Percentiles rank a stretch among this genome's conserved stretches.
Evolutionary conservation across 192 early-diverging fungal species (phyloP).

Genomic region (Backusella australiensis): DNA sequence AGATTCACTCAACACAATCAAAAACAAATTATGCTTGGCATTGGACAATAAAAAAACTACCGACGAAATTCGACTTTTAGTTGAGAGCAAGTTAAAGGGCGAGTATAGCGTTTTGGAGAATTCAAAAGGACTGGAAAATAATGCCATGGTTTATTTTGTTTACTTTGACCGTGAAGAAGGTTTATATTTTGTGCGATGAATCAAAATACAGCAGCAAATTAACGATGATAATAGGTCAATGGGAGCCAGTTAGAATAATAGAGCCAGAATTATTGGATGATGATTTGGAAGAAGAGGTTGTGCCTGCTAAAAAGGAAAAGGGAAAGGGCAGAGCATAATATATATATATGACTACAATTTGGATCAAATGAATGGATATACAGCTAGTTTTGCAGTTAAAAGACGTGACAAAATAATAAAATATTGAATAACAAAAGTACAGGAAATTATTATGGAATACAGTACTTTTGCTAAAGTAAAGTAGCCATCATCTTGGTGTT

Average conservation of each 20-base stretch:
- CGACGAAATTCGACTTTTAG: slow-evolving; percentile 6
- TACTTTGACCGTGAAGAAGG: slow-evolving; percentile 9
- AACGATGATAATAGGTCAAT: slow-evolving; percentile 7
- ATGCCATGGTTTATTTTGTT: slow-evolving; percentile 8
- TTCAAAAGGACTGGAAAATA: background rate
- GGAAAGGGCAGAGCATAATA: slow-evolving; percentile 9
- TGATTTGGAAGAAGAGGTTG: background rate
- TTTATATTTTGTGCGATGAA: background rate
- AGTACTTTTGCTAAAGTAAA: too few species aligned
- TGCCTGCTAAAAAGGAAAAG: slow-evolving; percentile 2
- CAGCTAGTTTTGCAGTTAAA: too few species aligned
- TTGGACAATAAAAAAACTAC: background rate
- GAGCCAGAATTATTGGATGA: slow-evolving; percentile 14
- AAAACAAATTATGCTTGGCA: slow-evolving; percentile 5
- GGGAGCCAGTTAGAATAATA: slow-evolving; percentile 6
- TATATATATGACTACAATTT: background rate
- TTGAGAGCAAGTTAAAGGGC: background rate
- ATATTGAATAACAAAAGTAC: too few species aligned
- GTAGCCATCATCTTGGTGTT: too few species aligned
- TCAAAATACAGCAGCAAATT: too few species aligned
- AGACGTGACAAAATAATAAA: too few species aligned
- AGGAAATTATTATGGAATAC: too few species aligned
- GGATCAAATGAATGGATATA: too few species aligned
- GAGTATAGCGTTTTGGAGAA: background rate
- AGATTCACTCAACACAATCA: background rate